phyloP scores from a whole-genome alignment of 2,329 filamentous ascomycete genomes.

The Talaromyces funiculosus region DNA sequence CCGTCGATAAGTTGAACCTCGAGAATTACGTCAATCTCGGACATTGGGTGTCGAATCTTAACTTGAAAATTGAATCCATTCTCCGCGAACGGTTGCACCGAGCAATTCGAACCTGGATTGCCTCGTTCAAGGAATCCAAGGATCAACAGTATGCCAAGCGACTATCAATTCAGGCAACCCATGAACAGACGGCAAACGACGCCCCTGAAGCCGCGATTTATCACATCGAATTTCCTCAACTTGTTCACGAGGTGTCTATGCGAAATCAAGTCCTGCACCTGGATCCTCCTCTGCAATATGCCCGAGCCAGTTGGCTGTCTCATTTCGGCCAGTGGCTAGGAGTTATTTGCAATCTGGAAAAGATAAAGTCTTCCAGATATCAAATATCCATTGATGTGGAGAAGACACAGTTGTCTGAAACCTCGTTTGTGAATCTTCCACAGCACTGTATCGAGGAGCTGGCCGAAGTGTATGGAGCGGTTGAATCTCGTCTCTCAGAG shows the following conservation, averaged over 20 bases:
- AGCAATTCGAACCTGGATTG: constrained; percentile 81
- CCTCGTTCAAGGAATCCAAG: constrained; percentile 65
- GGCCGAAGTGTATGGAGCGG: constrained; percentile 69
- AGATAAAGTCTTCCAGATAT: constrained; percentile 92
- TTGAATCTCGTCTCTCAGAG: constrained; percentile 75
- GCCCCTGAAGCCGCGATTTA: constrained; percentile 29
- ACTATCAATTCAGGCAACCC: constrained; percentile 16
- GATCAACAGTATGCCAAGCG: constrained; percentile 25
- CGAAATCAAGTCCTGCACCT: constrained; percentile 96
- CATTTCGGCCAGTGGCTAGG: constrained; percentile 93
- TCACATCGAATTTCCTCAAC: constrained; percentile 40
- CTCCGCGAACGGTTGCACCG: constrained; percentile 76
- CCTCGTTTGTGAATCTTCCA: constrained; percentile 75
- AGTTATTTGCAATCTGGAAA: constrained; percentile 83
- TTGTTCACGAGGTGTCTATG: constrained; percentile 93
- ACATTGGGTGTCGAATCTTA: constrained; percentile 84
- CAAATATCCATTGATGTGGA: constrained; percentile 67
- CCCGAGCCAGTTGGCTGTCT: constrained; percentile 85
- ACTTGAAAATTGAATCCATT: constrained; percentile 74
- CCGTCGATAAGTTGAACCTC: constrained; percentile 92
- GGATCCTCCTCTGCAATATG: constrained; percentile 86
- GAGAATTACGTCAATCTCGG: constrained; percentile 93
- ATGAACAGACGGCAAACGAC: constrained; percentile 17
- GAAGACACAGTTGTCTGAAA: constrained; percentile 38
- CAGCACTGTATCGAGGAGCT: constrained; percentile 75